Percentiles rank a stretch among this genome's conserved stretches.
Conservation (phyloP, 345 rosid genomes). For the Eucalyptus pauciflora region DNA sequence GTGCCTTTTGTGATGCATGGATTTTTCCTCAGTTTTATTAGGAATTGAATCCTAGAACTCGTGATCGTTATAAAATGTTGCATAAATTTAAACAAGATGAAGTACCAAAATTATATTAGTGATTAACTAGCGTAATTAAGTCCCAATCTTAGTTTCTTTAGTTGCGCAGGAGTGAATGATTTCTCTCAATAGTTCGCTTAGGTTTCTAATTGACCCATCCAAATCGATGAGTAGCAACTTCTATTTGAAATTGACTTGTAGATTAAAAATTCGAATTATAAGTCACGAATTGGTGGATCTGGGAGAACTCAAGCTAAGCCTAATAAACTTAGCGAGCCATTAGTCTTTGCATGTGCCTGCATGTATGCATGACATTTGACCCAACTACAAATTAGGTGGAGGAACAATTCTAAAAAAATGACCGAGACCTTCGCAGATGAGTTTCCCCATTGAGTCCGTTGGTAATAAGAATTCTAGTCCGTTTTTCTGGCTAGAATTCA, state of each 20-base stretch:
- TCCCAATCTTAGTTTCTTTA: rapidly evolving
- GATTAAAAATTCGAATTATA: rapidly evolving
- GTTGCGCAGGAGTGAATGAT: rapidly evolving
- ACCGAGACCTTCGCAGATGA: background rate
- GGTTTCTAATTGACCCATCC: rapidly evolving
- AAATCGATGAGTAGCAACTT: rapidly evolving
- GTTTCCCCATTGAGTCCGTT: background rate
- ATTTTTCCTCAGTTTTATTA: no score
- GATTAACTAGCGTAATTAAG: no score
- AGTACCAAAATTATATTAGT: rapidly evolving
- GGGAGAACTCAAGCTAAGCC: no score
- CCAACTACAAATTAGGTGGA: background rate
- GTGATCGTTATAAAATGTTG: rapidly evolving
- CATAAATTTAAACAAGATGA: no score
- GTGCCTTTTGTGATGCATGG: rapidly evolving
- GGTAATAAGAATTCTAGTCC: background rate
- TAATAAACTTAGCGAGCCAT: no score
- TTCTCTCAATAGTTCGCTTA: rapidly evolving
- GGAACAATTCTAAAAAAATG: background rate
- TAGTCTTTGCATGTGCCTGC: rapidly evolving
- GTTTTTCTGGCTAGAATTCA: background rate
- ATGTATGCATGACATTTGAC: background rate
- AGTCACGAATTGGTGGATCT: rapidly evolving
- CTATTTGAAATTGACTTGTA: no score
- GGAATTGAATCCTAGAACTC: no score